Evolutionary conservation across 306 rosid species (phyloP), one percentile per base, ranked within the genome.

Genomic region (Ziziphus jujuba): DNA sequence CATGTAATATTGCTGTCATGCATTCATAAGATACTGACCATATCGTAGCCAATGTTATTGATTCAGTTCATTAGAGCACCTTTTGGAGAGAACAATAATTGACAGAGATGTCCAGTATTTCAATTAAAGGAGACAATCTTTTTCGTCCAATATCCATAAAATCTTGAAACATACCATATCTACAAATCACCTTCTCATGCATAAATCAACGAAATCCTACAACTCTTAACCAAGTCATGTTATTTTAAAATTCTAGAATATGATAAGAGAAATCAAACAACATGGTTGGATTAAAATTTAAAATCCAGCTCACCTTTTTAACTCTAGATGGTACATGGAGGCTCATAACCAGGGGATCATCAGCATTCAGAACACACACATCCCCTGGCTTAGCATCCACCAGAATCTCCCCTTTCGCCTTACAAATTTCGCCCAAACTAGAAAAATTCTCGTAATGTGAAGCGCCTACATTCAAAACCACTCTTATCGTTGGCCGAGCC

Each of bases 341-440:
- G 73, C 61, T 60, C 77, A 71, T 66, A 25, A 77, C 77, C 9
- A 71, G 34, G 10, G 81, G 70, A 77, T 77, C 82, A 25, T 77
- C 82, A 36, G 61, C 70, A 47, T 77, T 72, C 25, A 77, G 20
- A 63, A 77, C 81, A 66, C 73, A 71, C 21, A 72, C 70, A 40
- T 77, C 77, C 65, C 82, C 77, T 2, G 73, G 70, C 55, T 44
- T 20, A 2, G 66, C 72, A 49, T 59, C 72, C 55, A 17, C 64
- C 54, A 77, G 49, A 44, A 77, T 63, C 65, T 66, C 72, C 50
- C 78, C 82, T 24, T 72, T 77, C 36, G 77, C 82, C 77, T 21
- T 24, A 9, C 66, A 74, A 24, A 72, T 25, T 25, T 77, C 77
- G 66, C 61, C 71, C 44, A 72, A 61, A 16, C 56, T 60, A 7